These are phyloP conservation scores for Arxiozyma bovina DNA, from an alignment of 1,139 yeast species.

Conservation along the genomic window DNA sequence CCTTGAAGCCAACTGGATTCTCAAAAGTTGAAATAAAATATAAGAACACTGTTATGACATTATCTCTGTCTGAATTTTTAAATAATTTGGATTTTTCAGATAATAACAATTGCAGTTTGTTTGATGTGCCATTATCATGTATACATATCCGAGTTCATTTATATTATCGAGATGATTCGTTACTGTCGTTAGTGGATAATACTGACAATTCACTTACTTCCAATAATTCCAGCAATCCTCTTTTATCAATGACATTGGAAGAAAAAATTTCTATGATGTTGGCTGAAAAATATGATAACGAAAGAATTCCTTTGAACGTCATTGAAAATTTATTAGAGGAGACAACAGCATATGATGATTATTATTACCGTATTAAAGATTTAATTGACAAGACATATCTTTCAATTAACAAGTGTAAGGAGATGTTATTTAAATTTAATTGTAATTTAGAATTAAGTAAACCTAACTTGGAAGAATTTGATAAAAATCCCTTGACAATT, in stretches of 20 bases:
- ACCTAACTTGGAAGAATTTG: constrained; percentile 2
- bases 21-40: constrained; percentile 41
- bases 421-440: neutral
- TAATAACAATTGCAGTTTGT: constrained; percentile 9
- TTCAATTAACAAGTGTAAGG: neutral
- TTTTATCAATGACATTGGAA: constrained; percentile 33
- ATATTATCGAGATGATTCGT: constrained; percentile 45
- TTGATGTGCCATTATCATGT: constrained; percentile 10
- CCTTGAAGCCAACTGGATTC: constrained; percentile 43
- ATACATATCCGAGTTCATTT: constrained; percentile 39
- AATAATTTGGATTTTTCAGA: constrained; percentile 9
- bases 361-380: neutral
- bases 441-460: neutral
- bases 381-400: neutral
- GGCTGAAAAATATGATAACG: constrained; percentile 1
- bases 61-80: constrained; percentile 42
- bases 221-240: neutral
- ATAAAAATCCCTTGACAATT: constrained; percentile 1
- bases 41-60: constrained; percentile 31
- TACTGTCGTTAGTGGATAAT: constrained; percentile 31
- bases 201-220: neutral
- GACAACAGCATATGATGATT: neutral
- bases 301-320: constrained; percentile 1
- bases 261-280: constrained; percentile 15
- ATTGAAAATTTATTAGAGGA: neutral